A percentile compares a stretch with the other conserved stretches of the same genome.
These are phyloP conservation scores for Dictyostelium intermedium DNA, from an alignment of 78 protist genomes.

Conservation along the genomic window DNA sequence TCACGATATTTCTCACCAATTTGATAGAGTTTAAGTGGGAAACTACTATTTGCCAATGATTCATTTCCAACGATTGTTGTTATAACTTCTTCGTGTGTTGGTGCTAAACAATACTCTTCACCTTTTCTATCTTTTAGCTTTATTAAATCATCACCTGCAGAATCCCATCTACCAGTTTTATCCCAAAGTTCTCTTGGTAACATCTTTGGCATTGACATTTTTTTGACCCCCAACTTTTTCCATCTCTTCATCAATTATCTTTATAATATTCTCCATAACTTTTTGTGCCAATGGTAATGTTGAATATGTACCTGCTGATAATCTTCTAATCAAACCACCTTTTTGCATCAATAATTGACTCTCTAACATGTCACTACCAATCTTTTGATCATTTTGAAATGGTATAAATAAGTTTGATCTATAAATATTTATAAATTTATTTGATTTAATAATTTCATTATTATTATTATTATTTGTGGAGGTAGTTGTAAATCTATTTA, in stretches of 20 bases:
- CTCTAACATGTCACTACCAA: slow-evolving; percentile 16
- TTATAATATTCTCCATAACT: slow-evolving; percentile 46
- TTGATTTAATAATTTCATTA: neutral
- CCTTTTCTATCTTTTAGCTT: slow-evolving; percentile 68
- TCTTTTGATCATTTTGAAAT: slow-evolving; percentile 28
- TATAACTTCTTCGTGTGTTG: slow-evolving; percentile 90
- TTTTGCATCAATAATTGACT: slow-evolving; percentile 72
- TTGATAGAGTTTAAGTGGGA: slow-evolving; percentile 88
- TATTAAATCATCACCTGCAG: slow-evolving; percentile 52
- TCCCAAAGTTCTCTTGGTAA: slow-evolving; percentile 66
- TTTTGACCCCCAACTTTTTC: slow-evolving; percentile 72
- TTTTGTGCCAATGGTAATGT: slow-evolving; percentile 67
- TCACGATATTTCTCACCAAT: slow-evolving; percentile 90
- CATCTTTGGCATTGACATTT: slow-evolving; percentile 70
- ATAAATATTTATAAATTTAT: slow-evolving; percentile 1
- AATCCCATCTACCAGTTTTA: slow-evolving; percentile 76
- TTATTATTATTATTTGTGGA: neutral
- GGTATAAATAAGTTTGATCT: slow-evolving; percentile 61
- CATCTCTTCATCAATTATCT: slow-evolving; percentile 78
- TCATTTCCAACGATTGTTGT: slow-evolving; percentile 76
- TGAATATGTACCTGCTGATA: slow-evolving; percentile 54
- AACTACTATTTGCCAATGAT: neutral
- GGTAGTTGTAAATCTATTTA: neutral
- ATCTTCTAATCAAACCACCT: slow-evolving; percentile 61
- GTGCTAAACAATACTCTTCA: slow-evolving; percentile 82